phyloP scores from a whole-genome alignment of 1,284 basidiomycete species.

The Papiliotrema nemorosa region DNA sequence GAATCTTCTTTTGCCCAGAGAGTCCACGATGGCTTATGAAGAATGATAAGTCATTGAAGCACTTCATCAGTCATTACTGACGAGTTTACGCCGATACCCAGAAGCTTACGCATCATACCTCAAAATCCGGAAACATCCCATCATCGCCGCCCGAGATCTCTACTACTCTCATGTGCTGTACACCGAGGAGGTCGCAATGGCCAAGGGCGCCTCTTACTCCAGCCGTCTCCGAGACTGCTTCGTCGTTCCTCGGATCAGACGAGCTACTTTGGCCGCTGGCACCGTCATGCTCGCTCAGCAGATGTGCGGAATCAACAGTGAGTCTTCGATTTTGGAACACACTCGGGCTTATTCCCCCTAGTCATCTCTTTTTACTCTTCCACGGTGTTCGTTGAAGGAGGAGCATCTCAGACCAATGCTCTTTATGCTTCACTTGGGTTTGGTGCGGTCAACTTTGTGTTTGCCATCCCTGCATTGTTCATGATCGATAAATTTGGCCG shows the following conservation, averaged over 20 bases:
- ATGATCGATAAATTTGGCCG: conserved; percentile 55
- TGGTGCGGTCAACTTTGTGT: conserved; percentile 49
- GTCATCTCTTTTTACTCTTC: conserved; percentile 52
- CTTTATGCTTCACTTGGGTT: conserved; percentile 63
- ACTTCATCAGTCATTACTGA: too few relatives aligned
- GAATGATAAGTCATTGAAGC: too few relatives aligned
- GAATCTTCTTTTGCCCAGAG: conserved; percentile 26
- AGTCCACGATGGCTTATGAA: conserved; percentile 37
- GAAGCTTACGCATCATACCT: conserved; percentile 64
- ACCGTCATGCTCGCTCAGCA: conserved; percentile 65
- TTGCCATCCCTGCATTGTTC: conserved; percentile 59
- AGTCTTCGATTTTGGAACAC: too few relatives aligned
- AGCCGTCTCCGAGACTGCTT: conserved; percentile 60
- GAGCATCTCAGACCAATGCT: conserved; percentile 37
- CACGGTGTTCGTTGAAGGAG: conserved; percentile 62
- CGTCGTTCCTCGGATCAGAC: conserved; percentile 66
- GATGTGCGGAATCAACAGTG: conserved; percentile 39
- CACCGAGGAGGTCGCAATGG: conserved; percentile 60
- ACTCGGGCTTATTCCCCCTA: too few relatives aligned
- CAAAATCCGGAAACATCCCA: conserved; percentile 59
- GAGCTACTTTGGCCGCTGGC: conserved; percentile 64
- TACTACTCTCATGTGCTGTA: conserved; percentile 62
- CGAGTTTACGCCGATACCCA: too few relatives aligned
- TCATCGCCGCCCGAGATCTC: conserved; percentile 68
- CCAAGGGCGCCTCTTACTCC: conserved; percentile 49